Percentiles rank a stretch among this genome's conserved stretches.
Conservation (phyloP, 345 rosid genomes). For the Rhodamnia argentea region DNA sequence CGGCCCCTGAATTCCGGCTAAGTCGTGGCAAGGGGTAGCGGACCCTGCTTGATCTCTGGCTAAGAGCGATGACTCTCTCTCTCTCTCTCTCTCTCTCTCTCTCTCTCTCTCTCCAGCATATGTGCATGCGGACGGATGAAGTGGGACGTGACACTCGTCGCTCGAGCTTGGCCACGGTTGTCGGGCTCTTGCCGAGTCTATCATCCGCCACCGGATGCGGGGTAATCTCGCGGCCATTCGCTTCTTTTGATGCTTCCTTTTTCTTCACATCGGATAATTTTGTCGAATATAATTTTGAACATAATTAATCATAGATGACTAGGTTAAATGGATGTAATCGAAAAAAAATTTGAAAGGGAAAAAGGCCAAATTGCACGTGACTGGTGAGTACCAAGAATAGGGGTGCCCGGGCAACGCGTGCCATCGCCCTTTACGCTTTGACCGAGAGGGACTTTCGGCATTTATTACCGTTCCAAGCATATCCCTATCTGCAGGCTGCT, state of each 20-base stretch:
- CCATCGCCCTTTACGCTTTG: not conserved
- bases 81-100: no score
- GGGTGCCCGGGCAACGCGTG: conserved; percentile 2
- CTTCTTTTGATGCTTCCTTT: not conserved
- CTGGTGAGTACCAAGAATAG: no score
- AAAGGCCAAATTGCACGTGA: not conserved
- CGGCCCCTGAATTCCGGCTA: not conserved
- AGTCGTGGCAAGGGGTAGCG: not conserved
- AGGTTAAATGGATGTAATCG: not conserved
- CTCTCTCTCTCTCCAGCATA: no score
- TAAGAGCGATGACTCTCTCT: no score
- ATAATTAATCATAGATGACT: not conserved
- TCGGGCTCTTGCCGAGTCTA: not conserved
- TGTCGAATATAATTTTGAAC: not conserved
- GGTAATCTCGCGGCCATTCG: not conserved
- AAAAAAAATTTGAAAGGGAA: not conserved
- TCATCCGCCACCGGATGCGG: rapidly evolving
- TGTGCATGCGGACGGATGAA: not conserved
- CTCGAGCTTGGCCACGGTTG: not conserved
- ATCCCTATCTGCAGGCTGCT: conserved; percentile 14
- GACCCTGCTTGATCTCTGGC: not conserved
- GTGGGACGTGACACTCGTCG: not conserved
- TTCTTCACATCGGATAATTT: not conserved
- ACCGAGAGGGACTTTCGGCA: conserved; percentile 33
- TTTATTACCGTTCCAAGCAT: conserved; percentile 41